Percentiles rank a stretch among this genome's conserved stretches.
phyloP scores from a whole-genome alignment of 495 filamentous ascomycete genomes.

The Zalerion maritima region DNA sequence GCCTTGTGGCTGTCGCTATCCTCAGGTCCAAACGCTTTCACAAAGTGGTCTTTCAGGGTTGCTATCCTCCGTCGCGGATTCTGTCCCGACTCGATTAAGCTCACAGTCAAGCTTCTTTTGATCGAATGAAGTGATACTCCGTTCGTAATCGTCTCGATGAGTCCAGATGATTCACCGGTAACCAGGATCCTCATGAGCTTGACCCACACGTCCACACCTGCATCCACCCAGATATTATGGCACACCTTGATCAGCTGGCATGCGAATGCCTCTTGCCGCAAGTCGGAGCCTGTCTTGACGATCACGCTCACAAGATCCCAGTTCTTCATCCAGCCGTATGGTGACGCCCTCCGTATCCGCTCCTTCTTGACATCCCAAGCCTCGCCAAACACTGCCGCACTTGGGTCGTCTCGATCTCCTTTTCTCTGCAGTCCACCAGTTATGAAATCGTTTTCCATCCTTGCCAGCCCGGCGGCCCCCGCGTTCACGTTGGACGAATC shows the following conservation, averaged over 20 bases:
- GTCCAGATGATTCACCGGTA: conserved; percentile 60
- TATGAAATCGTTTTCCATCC: conserved; percentile 72
- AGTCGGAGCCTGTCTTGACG: conserved; percentile 63
- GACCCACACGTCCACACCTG: conserved; percentile 59
- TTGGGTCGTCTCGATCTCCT: conserved; percentile 67
- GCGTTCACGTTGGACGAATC: conserved; percentile 35
- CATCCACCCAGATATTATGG: conserved; percentile 58
- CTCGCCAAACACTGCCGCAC: conserved; percentile 64
- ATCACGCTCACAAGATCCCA: conserved; percentile 71
- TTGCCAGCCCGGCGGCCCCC: conserved; percentile 50
- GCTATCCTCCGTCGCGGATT: conserved; percentile 55
- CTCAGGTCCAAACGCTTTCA: conserved; percentile 53
- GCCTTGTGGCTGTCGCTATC: conserved; percentile 45
- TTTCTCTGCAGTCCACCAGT: conserved; percentile 61
- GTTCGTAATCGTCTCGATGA: conserved; percentile 71
- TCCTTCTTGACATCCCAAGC: conserved; percentile 64
- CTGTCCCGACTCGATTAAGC: conserved; percentile 45
- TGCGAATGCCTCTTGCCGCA: conserved; percentile 65
- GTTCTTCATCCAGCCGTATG: conserved; percentile 65
- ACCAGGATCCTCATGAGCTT: conserved; percentile 69
- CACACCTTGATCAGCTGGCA: conserved; percentile 64
- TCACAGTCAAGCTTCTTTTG: conserved; percentile 58
- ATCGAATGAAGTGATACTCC: conserved; percentile 63
- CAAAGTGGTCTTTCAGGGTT: conserved; percentile 60
- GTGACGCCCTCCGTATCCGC: conserved; percentile 57